Evolutionary conservation across 2,329 filamentous ascomycete genomes (phyloP), one percentile per base, ranked within the genome.

Genomic region (Clonostachys rosea): DNA sequence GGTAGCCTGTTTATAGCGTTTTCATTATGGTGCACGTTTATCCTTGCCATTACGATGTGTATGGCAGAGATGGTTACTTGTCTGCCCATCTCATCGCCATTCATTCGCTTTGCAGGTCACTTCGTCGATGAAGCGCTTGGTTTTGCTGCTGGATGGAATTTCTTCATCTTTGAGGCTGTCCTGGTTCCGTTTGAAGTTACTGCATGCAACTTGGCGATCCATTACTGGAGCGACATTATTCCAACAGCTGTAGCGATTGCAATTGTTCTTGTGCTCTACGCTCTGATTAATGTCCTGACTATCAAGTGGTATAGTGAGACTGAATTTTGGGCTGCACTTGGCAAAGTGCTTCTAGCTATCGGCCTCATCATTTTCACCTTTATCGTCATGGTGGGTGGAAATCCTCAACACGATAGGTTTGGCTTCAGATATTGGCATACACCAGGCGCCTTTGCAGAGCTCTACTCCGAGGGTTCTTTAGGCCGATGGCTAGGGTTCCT

Each of bases 311-410:
- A 88, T 49, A 87, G 87, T 42, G 86, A 90, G 65, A 79, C 83
- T 1, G 89, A 94, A 60, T 94, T 95, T 58, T 81, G 77, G 76
- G 80, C 84, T 17, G 83, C 88, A 3, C 61, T 88, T 3, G 84
- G 84, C 47, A 90, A 91, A 61, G 78, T 90, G 4, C 55, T 91
- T 3, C 74, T 91, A 45, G 87, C 88, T 50, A 65, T 90, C 34
- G 86, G 81, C 2, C 73, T 92, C 44, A 77, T 91, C 54, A 56
- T 82, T 52, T 91, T 89, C 68, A 92, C 89, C 3, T 89, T 95
- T 58, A 76, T 95, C 53, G 81, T 83, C 52, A 92, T 94, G 84
- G 69, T 94, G 1, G 90, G 89, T 9, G 90, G 87, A 4, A 94
- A 92, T 54, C 90, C 90, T 0, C 62, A 82, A 1, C 72, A 79